Evolutionary conservation across 73 alveolate species (phyloP), one percentile per base, ranked within the genome.

Genomic region (Tetrahymena elliotti): DNA sequence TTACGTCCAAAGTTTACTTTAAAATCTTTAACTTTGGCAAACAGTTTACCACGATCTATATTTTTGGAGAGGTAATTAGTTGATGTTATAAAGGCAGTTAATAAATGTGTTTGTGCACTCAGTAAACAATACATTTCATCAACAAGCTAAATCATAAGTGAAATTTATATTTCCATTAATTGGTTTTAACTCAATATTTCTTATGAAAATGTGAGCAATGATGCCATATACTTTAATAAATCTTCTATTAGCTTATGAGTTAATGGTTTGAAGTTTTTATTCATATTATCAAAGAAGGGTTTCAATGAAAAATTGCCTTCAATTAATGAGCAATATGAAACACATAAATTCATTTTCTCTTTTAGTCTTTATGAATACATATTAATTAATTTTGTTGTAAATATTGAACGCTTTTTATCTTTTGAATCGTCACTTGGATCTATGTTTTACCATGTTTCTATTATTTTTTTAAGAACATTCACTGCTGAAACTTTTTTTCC

Each of bases 281-380:
- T 84, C 52, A 84, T 39, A 84, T 84, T 94, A 94, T 94, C 93
- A 88, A 94, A 94, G 40, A 94, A 94, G 11, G 96, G 96, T 6
- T 41, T 52, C 94, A 94, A 38, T 39, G 96, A 83, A 47, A 84
- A 94, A 41, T 84, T 94, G 8, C 96, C 96, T 84, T 94, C 94
- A 22, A 94, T 41, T 84, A 84, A 84, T 2, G 92, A 38, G 20
- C 40, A 34, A 47, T 94, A 94, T 1, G 68, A 38, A 24, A 37
- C 38, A 84, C 83, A 52, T 24, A 94, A 84, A 40, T 94, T 38
- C 82, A 94, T 36, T 40, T 94, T 94, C 36, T 94, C 96, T 82
- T 84, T 36, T 9, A 94, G 47, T 16, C 92, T 18, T 34, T 39
- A n/a, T 12, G 93, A 38, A 41, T 84, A 94, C 24, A 1, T 94